Conservation (phyloP, 2,329 filamentous ascomycete genomes). For the Apiospora pterosperma region DNA sequence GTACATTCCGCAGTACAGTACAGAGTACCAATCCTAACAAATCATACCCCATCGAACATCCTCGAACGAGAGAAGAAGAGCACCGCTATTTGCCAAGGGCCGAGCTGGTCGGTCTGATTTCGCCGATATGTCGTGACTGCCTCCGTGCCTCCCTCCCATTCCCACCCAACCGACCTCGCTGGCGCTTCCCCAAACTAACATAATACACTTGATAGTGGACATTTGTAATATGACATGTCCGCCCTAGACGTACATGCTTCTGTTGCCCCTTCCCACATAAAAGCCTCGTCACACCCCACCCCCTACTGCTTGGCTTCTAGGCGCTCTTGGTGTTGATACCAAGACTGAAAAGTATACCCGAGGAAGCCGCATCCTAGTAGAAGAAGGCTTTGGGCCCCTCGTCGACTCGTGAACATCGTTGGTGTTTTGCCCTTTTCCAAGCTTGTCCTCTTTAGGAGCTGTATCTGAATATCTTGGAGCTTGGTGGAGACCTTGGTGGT, state of each 20-base stretch:
- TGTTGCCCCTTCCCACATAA: neutral
- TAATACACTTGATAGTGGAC: neutral
- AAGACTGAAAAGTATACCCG: neutral
- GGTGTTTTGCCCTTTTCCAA: neutral
- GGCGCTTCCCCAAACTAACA: neutral
- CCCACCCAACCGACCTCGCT: neutral
- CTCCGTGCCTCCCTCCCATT: too few relatives aligned
- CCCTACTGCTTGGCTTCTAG: neutral
- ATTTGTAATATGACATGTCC: constrained; percentile 2
- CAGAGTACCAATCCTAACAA: neutral
- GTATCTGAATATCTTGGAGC: neutral
- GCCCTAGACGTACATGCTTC: neutral
- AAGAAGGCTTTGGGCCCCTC: constrained; percentile 54
- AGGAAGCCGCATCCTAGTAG: constrained; percentile 47
- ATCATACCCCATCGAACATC: neutral
- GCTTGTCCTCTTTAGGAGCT: neutral
- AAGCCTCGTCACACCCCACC: neutral
- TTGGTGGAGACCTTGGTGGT: neutral
- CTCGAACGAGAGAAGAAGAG: neutral
- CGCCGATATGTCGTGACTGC: neutral
- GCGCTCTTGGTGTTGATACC: neutral
- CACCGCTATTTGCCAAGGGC: neutral
- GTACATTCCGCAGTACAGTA: too few relatives aligned
- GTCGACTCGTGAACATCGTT: neutral
- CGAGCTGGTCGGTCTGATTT: neutral